Evolutionary conservation across 331 rosid species (phyloP), one percentile per base, ranked within the genome.

Genomic region (Erythrophleum ivorense): DNA sequence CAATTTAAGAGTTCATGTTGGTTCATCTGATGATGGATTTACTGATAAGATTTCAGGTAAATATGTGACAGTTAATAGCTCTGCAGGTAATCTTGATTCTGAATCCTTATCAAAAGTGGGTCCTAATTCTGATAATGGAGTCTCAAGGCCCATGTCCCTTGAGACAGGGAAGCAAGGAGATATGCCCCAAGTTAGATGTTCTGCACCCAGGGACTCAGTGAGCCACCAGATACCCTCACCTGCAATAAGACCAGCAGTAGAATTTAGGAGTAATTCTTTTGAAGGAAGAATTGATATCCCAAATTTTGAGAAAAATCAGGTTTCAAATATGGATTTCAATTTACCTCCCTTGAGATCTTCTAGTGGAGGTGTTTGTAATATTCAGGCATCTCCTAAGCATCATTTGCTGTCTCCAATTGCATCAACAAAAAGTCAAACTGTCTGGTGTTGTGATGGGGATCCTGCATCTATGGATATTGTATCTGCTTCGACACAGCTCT

Each of bases 361-460:
- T 80, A 74, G 85, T 80, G 98, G 97, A 76, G 86, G 91, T 76
- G 73, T 72, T 71, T 79, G 81, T 81, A 87, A 75, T 84, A 84
- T 88, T 80, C 73, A 85, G 82, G 78, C 87, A 62, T 89, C 99
- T 85, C 93, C 97, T 69, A 90, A 85, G 71, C 88, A 86, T 80
- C 90, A 86, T 79, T 79, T 84, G 71, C 71, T 83, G 84, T 85
- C 84, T 76, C 88, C 90, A 43, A 74, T 84, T 69, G 74, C 84
- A 77, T 85, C 92, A 65, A 45, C 91, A 19, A 70, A 77, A 62
- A 71, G 85, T 84, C 97, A 88, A 79, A 81, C 34, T 54, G 79
- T 87, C 77, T 95, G 98, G 97, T 87, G 83, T 77, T 90, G 77
- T 80, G 98, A 95, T 80, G 99, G 99, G 76, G 99, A 95, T 85